Percentiles rank a stretch among this genome's conserved stretches.
These are phyloP conservation scores for Russula griseocarnosa DNA, from an alignment of 768 basidiomycete genomes.

Conservation along the genomic window DNA sequence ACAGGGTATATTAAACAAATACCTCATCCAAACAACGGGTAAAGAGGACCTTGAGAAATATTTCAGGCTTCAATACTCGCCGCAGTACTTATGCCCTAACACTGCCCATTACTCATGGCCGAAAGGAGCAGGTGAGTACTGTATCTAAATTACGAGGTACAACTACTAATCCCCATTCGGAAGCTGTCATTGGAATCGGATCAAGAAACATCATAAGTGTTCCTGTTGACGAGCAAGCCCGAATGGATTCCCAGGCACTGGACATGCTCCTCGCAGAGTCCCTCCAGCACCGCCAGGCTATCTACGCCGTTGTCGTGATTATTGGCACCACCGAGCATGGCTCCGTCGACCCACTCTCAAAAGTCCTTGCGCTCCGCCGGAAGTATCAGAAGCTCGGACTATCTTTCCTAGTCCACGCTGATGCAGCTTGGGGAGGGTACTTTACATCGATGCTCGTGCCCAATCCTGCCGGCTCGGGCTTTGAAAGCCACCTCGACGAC, in stretches of 20 bases:
- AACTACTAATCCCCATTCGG: neutral
- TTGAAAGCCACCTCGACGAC: constrained; percentile 12
- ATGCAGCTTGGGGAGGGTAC: constrained; percentile 49
- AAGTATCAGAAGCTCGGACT: constrained; percentile 36
- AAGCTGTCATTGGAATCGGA: constrained; percentile 45
- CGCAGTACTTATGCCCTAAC: constrained; percentile 33
- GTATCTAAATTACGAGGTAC: neutral
- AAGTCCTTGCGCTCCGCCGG: constrained; percentile 38
- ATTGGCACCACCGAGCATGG: constrained; percentile 47
- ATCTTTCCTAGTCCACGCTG: constrained; percentile 42
- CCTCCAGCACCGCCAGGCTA: constrained; percentile 34
- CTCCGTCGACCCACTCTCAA: constrained; percentile 40
- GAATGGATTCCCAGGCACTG: constrained; percentile 36
- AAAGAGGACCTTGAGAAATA: constrained; percentile 35
- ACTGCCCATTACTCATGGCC: constrained; percentile 49
- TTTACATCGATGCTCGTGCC: constrained; percentile 37
- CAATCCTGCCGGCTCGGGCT: constrained; percentile 1
- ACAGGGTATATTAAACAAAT: constrained; percentile 34
- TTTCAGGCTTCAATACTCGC: constrained; percentile 31
- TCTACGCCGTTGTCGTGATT: constrained; percentile 44
- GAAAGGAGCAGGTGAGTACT: constrained; percentile 41
- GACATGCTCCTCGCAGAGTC: constrained; percentile 32
- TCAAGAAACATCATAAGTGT: constrained; percentile 38
- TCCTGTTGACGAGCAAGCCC: constrained; percentile 38
- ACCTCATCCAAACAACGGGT: constrained; percentile 38